Evolutionary conservation across 345 rosid genomes (phyloP).

Genomic region (Aegle marmelos): DNA sequence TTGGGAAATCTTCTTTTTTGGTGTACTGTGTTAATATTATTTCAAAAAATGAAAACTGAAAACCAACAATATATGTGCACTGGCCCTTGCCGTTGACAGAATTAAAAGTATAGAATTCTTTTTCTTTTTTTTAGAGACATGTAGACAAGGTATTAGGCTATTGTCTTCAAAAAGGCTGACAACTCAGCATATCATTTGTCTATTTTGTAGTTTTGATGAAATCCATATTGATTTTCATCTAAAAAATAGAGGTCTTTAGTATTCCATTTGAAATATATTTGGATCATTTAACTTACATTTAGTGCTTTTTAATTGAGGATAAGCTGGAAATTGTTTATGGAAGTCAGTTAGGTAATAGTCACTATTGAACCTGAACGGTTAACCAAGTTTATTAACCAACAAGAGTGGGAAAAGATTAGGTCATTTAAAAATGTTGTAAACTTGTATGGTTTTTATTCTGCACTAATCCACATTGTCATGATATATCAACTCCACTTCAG

Average conservation of each 20-base stretch:
- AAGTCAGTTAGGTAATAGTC: neutral
- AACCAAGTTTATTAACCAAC: neutral
- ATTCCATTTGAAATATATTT: neutral
- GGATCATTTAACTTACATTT: neutral
- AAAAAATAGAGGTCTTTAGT: neutral
- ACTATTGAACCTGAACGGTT: neutral
- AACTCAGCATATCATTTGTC: neutral
- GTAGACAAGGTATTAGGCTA: conserved; percentile 19
- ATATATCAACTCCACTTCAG: neutral
- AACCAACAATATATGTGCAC: conserved; percentile 25
- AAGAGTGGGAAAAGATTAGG: neutral
- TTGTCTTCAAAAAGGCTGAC: conserved; percentile 13
- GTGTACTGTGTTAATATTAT: neutral
- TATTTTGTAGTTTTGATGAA: neutral
- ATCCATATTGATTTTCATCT: conserved; percentile 1
- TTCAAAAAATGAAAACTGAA: neutral
- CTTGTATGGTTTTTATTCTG: neutral
- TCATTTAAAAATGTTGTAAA: neutral
- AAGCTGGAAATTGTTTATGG: neutral
- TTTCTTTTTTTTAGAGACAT: conserved; percentile 15
- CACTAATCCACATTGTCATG: too few species aligned
- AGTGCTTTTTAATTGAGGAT: neutral
- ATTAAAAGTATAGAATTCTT: conserved; percentile 8
- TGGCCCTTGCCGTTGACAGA: conserved; percentile 22
- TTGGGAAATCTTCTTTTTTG: neutral